A percentile compares a stretch with the other conserved stretches of the same genome.
phyloP scores from a whole-genome alignment of 2,329 filamentous ascomycete genomes.

The Xylariaceae sp. region DNA sequence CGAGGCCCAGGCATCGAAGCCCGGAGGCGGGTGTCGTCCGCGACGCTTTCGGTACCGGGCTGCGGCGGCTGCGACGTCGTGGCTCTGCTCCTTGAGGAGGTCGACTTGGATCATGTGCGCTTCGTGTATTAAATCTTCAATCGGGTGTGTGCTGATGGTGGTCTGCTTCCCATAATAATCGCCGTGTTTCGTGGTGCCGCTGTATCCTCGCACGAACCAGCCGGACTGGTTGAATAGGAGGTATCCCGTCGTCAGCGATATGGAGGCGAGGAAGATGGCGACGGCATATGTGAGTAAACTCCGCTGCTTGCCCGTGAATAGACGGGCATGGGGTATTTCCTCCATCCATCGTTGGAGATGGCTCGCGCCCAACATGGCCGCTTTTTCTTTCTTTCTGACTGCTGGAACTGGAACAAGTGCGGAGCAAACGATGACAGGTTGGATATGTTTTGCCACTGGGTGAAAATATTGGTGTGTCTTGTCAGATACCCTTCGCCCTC shows the following conservation, averaged over 20 bases:
- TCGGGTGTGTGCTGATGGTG: slow-evolving; percentile 42
- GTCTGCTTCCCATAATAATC: slow-evolving; percentile 23
- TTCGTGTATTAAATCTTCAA: slow-evolving; percentile 43
- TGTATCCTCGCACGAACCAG: slow-evolving; percentile 15
- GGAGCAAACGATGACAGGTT: no score
- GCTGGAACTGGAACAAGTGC: no score
- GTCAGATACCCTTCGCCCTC: no score
- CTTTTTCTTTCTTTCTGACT: no score
- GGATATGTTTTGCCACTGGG: no score
- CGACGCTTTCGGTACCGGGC: slow-evolving; percentile 50
- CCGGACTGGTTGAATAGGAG: slow-evolving; percentile 22
- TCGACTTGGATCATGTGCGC: slow-evolving; percentile 40
- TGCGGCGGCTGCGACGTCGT: slow-evolving; percentile 46
- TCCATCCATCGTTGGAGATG: slow-evolving; percentile 17
- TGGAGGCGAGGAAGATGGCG: slow-evolving; percentile 20
- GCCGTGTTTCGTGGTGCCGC: slow-evolving; percentile 17
- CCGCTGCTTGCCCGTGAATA: slow-evolving; percentile 18
- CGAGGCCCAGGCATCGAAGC: slow-evolving; percentile 56
- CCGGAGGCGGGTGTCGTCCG: slow-evolving; percentile 57
- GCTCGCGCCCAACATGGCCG: slow-evolving; percentile 14
- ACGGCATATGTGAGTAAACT: slow-evolving; percentile 20
- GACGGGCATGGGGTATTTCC: slow-evolving; percentile 20
- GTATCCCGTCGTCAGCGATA: slow-evolving; percentile 18
- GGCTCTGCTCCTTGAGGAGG: slow-evolving; percentile 41
- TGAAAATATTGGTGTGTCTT: no score